These are phyloP conservation scores for Wickerhamomyces sydowiorum DNA, from an alignment of 805 yeast genomes.

Conservation along the genomic window DNA sequence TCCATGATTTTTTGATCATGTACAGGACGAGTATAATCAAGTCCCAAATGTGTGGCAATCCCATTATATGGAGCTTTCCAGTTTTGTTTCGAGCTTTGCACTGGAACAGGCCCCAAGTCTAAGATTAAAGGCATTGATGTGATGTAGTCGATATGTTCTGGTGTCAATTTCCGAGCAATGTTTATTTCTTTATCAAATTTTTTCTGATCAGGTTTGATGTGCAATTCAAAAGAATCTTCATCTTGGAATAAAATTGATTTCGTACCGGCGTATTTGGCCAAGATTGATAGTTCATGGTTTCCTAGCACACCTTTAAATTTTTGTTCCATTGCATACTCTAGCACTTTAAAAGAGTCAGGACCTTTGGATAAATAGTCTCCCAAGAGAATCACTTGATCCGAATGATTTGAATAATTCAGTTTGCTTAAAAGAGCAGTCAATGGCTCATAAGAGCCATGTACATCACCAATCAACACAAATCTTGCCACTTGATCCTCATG, in stretches of 20 bases:
- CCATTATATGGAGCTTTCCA: conserved; percentile 33
- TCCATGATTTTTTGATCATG: conserved; percentile 54
- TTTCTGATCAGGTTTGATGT: conserved; percentile 12
- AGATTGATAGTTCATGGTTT: conserved; percentile 75
- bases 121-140: conserved; percentile 60
- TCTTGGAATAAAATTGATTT: conserved; percentile 22
- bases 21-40: background rate
- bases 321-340: conserved; percentile 57
- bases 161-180: conserved; percentile 31
- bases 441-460: conserved; percentile 71
- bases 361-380: conserved; percentile 92
- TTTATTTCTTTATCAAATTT: conserved; percentile 12
- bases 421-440: conserved; percentile 48
- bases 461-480: conserved; percentile 74
- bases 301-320: conserved; percentile 76
- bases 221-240: conserved; percentile 11
- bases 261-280: conserved; percentile 53
- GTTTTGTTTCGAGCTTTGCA: conserved; percentile 13
- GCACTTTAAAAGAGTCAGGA: conserved; percentile 60
- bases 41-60: conserved; percentile 15
- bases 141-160: conserved; percentile 55
- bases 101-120: conserved; percentile 50
- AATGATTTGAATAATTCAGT: conserved; percentile 36
- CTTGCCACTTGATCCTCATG: too few species aligned
- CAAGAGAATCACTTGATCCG: conserved; percentile 59